Evolutionary conservation across 2,329 filamentous ascomycete species (phyloP).

Genomic region (Aspergillus glaucus): DNA sequence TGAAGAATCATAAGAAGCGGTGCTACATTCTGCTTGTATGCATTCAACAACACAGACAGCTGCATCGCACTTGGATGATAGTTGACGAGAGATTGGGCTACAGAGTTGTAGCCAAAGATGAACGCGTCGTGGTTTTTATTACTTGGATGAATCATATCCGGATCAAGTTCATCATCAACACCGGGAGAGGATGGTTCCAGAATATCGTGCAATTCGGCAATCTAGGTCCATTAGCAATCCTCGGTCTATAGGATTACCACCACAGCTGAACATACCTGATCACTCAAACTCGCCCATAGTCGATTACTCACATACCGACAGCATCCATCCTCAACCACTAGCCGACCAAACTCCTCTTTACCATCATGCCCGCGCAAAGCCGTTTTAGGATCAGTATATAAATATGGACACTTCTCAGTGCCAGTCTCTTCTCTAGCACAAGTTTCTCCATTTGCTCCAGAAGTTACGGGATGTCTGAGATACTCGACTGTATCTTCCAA

Average conservation of each 20-base stretch:
- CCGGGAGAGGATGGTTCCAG: background rate
- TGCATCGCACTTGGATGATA: slow-evolving; percentile 3
- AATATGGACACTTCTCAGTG: no score
- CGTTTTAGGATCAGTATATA: no score
- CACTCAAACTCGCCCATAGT: slow-evolving; percentile 9
- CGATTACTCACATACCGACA: slow-evolving; percentile 13
- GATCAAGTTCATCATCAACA: no score
- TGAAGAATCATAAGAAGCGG: slow-evolving; percentile 8
- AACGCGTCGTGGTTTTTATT: background rate
- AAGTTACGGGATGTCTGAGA: no score
- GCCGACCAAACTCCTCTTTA: slow-evolving; percentile 2
- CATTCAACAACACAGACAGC: slow-evolving; percentile 9
- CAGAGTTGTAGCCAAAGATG: background rate
- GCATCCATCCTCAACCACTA: slow-evolving; percentile 5
- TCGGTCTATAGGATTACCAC: background rate
- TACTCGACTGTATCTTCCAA: no score
- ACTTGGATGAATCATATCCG: background rate
- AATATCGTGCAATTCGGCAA: slow-evolving; percentile 8
- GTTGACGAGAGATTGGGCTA: background rate
- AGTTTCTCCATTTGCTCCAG: no score
- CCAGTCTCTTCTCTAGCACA: no score
- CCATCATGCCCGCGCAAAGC: no score
- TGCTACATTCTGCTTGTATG: slow-evolving; percentile 14
- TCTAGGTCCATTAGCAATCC: slow-evolving; percentile 1
- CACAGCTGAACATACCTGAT: slow-evolving; percentile 6